Percentiles rank a stretch among this genome's conserved stretches.
Conservation (phyloP, 306 rosid species). For the Vicia villosa region DNA sequence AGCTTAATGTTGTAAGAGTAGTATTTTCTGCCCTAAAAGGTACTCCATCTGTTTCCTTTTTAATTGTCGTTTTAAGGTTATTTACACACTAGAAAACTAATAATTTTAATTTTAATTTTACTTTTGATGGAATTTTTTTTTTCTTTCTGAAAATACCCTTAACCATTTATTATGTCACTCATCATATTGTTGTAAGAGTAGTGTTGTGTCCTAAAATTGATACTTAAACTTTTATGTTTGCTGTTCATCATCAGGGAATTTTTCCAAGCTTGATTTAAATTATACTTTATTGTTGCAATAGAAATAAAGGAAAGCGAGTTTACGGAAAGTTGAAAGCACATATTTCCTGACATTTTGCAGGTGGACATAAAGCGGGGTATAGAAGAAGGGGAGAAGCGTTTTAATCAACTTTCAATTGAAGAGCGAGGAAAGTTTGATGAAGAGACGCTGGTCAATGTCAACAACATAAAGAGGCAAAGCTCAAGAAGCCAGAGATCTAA, state of each 20-base stretch:
- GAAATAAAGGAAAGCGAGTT: conserved; percentile 17
- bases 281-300: conserved; percentile 18
- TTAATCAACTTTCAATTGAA: conserved; percentile 96
- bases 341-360: conserved; percentile 49
- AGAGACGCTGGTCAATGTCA: conserved; percentile 93
- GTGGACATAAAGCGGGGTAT: conserved; percentile 77
- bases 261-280: conserved; percentile 11
- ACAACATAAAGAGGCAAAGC: conserved; percentile 80
- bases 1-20: conserved; percentile 22
- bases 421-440: conserved; percentile 98
- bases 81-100: too few relatives aligned
- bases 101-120: too few relatives aligned
- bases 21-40: not conserved
- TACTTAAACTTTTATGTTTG: not conserved
- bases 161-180: too few relatives aligned
- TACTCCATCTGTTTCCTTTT: too few relatives aligned
- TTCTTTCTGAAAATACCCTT: too few relatives aligned
- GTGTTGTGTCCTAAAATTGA: not conserved
- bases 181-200: not conserved
- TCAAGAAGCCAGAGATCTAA: conserved; percentile 68
- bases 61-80: too few relatives aligned
- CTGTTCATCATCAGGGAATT: not conserved
- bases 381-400: conserved; percentile 89
- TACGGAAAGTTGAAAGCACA: conserved; percentile 17
- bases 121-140: too few relatives aligned